phyloP scores from a whole-genome alignment of 2,329 filamentous ascomycete genomes.

The Cordyceps sp. region DNA sequence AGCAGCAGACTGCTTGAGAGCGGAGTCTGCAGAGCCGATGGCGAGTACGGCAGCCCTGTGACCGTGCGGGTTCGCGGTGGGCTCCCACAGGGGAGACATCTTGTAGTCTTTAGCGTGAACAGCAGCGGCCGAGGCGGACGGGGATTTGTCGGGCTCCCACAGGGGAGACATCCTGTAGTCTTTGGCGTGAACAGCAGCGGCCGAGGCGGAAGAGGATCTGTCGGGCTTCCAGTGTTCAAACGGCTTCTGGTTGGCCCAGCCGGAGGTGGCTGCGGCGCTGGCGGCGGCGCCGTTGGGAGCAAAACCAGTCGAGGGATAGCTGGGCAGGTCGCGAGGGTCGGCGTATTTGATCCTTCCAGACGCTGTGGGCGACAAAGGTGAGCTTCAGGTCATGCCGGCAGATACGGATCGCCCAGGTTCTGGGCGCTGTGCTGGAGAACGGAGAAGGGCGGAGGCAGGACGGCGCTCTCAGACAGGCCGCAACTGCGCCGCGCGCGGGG shows the following conservation, averaged over 20 bases:
- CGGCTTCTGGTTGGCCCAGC: conserved; percentile 52
- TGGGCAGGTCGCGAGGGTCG: conserved; percentile 54
- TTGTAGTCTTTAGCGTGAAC: conserved; percentile 24
- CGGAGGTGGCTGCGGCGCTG: conserved; percentile 56
- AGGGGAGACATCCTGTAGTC: conserved; percentile 27
- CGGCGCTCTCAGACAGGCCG: too few species aligned
- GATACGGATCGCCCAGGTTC: too few species aligned
- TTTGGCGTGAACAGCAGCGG: conserved; percentile 25
- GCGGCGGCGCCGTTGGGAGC: conserved; percentile 42
- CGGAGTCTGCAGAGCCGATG: conserved; percentile 18
- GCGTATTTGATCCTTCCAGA: conserved; percentile 48
- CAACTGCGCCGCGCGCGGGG: too few species aligned
- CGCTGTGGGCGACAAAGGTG: too few species aligned
- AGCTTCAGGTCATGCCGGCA: too few species aligned
- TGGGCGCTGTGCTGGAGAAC: too few species aligned
- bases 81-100: conserved; percentile 39
- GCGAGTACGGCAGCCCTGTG: conserved; percentile 63
- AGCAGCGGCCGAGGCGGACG: conserved; percentile 30
- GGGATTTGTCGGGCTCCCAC: conserved; percentile 51
- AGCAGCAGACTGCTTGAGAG: conserved; percentile 10
- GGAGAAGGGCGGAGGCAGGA: too few species aligned
- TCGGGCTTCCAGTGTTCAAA: conserved; percentile 51
- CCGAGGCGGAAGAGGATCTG: conserved; percentile 31
- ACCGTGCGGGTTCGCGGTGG: conserved; percentile 45
- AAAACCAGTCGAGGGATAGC: conserved; percentile 53